Conservation (phyloP, 2,329 filamentous ascomycete species). For the Penicillium sp. region DNA sequence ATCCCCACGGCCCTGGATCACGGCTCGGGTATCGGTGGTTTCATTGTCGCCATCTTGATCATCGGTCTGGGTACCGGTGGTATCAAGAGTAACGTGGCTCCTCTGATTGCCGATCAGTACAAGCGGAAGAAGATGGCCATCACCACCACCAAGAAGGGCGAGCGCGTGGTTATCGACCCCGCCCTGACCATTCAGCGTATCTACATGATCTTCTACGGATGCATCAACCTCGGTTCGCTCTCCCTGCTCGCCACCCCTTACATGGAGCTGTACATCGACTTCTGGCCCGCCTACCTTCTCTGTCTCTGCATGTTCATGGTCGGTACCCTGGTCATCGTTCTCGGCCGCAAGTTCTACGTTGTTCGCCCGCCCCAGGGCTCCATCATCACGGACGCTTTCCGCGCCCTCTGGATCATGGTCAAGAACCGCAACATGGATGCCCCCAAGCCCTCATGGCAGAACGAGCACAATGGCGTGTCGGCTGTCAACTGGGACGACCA, state of each 20-base stretch:
- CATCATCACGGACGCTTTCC: slow-evolving; percentile 66
- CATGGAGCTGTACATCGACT: slow-evolving; percentile 66
- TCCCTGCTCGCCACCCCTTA: slow-evolving; percentile 66
- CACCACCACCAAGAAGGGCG: slow-evolving; percentile 45
- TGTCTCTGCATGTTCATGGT: slow-evolving; percentile 64
- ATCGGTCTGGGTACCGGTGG: slow-evolving; percentile 67
- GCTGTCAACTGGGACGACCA: slow-evolving; percentile 63
- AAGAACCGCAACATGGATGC: slow-evolving; percentile 58
- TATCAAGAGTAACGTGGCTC: slow-evolving; percentile 66
- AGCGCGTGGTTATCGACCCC: slow-evolving; percentile 65
- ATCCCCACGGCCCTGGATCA: slow-evolving; percentile 53
- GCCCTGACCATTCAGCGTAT: slow-evolving; percentile 66
- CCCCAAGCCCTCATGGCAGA: slow-evolving; percentile 66
- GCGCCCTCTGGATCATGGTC: slow-evolving; percentile 57
- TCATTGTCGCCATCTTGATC: slow-evolving; percentile 58
- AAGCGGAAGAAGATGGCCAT: slow-evolving; percentile 55
- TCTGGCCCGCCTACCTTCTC: slow-evolving; percentile 64
- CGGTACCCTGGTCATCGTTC: slow-evolving; percentile 56
- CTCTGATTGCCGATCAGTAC: slow-evolving; percentile 66
- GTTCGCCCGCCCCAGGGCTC: slow-evolving; percentile 59
- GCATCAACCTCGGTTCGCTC: slow-evolving; percentile 72
- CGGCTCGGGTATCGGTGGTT: slow-evolving; percentile 55
- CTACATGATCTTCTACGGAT: slow-evolving; percentile 73
- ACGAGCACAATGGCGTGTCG: slow-evolving; percentile 48
- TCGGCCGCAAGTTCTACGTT: slow-evolving; percentile 48